These are phyloP conservation scores for Suhomyces wounanorum DNA, from an alignment of 1,139 yeast species.

Conservation along the genomic window DNA sequence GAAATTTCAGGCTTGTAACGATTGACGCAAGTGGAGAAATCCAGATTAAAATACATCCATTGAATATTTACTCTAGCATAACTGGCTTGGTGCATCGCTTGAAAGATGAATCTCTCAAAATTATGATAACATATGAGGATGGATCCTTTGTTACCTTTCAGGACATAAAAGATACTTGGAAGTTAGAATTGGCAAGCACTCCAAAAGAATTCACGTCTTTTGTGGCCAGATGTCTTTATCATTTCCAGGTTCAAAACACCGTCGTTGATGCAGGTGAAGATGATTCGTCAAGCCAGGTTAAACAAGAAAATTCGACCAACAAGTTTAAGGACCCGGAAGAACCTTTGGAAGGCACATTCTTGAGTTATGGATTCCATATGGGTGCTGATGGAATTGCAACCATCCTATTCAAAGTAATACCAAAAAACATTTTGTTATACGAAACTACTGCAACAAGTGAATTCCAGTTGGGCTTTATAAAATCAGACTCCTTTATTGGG, in stretches of 20 bases:
- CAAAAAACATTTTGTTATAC: constrained; percentile 34
- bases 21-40: not conserved
- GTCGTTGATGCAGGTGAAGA: constrained; percentile 23
- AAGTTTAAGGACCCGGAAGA: constrained; percentile 13
- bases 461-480: constrained; percentile 23
- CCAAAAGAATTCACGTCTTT: constrained; percentile 20
- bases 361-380: constrained; percentile 28
- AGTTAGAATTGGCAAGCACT: not conserved
- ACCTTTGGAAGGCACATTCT: constrained; percentile 31
- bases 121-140: constrained; percentile 28
- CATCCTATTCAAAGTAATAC: constrained; percentile 29
- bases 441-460: constrained; percentile 31
- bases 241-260: constrained; percentile 31
- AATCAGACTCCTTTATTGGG: constrained; percentile 9
- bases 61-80: not conserved
- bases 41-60: not conserved
- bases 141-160: constrained; percentile 29
- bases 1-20: constrained; percentile 8
- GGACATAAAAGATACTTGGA: not conserved
- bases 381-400: constrained; percentile 26
- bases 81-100: not conserved
- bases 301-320: constrained; percentile 3
- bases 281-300: constrained; percentile 4
- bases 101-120: constrained; percentile 1
- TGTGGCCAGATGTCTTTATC: constrained; percentile 24